Evolutionary conservation across 2,329 filamentous ascomycete species (phyloP).

Genomic region (Tolypocladium capitatum): DNA sequence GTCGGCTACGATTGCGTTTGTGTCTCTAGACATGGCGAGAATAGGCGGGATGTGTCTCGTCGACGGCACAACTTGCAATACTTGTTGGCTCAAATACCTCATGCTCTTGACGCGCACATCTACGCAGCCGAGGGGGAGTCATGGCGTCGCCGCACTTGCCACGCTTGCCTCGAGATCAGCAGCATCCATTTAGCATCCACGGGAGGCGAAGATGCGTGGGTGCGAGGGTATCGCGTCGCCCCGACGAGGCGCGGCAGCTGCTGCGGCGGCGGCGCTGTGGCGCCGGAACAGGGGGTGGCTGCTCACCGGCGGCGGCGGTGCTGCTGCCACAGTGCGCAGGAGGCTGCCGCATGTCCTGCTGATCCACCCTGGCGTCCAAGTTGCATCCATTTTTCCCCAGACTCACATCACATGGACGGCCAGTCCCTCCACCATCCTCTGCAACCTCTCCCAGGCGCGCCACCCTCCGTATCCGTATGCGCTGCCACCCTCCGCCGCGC

Average conservation of each 20-base stretch:
- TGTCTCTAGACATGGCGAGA: background rate
- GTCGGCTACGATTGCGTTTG: background rate
- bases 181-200: too few species aligned
- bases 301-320: too few species aligned
- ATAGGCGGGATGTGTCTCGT: background rate
- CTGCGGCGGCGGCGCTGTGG: too few species aligned
- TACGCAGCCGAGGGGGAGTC: too few species aligned
- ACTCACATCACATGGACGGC: constrained; percentile 20
- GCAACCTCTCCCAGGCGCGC: constrained; percentile 4
- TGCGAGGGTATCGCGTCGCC: background rate
- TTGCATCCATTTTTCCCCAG: constrained; percentile 2
- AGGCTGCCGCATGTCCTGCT: constrained; percentile 6
- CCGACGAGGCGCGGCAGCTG: too few species aligned
- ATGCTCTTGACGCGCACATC: too few species aligned
- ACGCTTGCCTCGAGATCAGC: too few species aligned
- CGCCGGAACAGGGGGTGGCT: background rate
- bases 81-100: too few species aligned
- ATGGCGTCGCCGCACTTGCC: too few species aligned
- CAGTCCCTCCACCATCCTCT: constrained; percentile 12
- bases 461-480: constrained; percentile 11
- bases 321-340: too few species aligned
- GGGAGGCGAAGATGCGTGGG: background rate
- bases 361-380: constrained; percentile 14
- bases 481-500: constrained; percentile 11
- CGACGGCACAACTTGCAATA: background rate